Percentiles rank a stretch among this genome's conserved stretches.
Evolutionary conservation across 192 early-diverging fungal species (phyloP).

Genomic region (Linderina pennispora): DNA sequence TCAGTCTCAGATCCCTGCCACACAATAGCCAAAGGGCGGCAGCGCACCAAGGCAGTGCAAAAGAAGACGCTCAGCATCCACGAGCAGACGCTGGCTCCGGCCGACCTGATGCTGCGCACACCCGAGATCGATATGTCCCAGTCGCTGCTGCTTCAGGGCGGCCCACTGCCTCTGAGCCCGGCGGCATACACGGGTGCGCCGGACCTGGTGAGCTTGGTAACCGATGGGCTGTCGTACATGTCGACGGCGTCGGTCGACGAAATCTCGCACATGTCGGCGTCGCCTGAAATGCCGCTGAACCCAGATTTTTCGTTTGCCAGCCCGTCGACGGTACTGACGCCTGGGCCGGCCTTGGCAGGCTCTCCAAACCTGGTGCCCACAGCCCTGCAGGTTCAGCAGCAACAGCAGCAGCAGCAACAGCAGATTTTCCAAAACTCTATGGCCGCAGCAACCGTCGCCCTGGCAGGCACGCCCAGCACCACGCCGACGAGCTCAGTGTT

Average conservation of each 20-base stretch:
- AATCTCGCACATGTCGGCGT: background rate
- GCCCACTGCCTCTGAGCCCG: background rate
- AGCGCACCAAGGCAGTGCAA: background rate
- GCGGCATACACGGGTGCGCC: background rate
- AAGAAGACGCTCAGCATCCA: background rate
- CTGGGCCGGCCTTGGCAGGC: background rate
- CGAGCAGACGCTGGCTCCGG: constrained; percentile 17
- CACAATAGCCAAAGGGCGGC: constrained; percentile 3
- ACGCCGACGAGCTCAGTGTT: background rate
- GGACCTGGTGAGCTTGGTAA: background rate
- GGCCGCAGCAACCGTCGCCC: constrained; percentile 1
- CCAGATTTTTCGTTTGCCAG: background rate
- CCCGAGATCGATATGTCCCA: background rate
- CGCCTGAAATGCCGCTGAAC: background rate
- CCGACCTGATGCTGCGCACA: constrained; percentile 20
- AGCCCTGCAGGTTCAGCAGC: background rate
- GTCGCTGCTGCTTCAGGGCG: background rate
- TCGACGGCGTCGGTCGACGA: background rate
- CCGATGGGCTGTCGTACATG: constrained; percentile 35
- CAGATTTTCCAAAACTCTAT: background rate
- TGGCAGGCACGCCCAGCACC: background rate
- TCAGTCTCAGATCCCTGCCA: constrained; percentile 13
- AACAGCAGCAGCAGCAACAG: constrained; percentile 11
- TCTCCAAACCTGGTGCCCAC: background rate
- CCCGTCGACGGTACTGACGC: too few species aligned